Percentiles rank a stretch among this genome's conserved stretches.
Evolutionary conservation across 495 filamentous ascomycete genomes (phyloP).

Genomic region (Talaromyces trachyspermus): DNA sequence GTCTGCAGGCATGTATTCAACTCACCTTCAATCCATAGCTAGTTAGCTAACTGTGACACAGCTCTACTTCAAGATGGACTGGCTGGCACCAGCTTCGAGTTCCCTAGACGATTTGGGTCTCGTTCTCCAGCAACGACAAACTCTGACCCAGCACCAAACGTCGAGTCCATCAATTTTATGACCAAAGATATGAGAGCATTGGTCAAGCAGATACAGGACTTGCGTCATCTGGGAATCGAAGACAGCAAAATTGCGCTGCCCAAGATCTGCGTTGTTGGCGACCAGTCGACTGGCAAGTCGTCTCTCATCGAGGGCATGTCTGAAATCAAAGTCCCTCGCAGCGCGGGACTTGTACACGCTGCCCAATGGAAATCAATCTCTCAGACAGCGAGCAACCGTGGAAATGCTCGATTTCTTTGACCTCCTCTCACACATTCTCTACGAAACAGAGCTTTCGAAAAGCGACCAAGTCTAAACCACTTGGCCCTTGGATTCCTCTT

Average conservation of each 20-base stretch:
- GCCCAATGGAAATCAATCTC: slow-evolving; percentile 71
- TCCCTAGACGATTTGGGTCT: background rate
- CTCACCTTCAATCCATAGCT: background rate
- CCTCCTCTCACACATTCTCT: slow-evolving; percentile 45
- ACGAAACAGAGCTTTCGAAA: slow-evolving; percentile 18
- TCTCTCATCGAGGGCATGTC: slow-evolving; percentile 75
- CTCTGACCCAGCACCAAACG: background rate
- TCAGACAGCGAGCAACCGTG: slow-evolving; percentile 47
- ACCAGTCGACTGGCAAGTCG: slow-evolving; percentile 74
- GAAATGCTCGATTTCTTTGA: slow-evolving; percentile 57
- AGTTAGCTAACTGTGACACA: background rate
- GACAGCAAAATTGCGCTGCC: slow-evolving; percentile 56
- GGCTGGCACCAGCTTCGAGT: background rate
- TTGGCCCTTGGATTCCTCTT: slow-evolving; percentile 36
- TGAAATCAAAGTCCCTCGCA: slow-evolving; percentile 67
- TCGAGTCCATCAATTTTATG: slow-evolving; percentile 23
- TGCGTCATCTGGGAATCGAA: slow-evolving; percentile 42
- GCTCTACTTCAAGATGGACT: background rate
- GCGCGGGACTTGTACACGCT: slow-evolving; percentile 67
- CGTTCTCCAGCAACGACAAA: background rate
- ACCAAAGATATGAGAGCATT: slow-evolving; percentile 33
- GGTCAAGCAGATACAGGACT: slow-evolving; percentile 38
- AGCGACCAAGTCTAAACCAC: slow-evolving; percentile 16
- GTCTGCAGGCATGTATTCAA: background rate
- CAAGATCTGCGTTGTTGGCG: slow-evolving; percentile 71